Base-by-base conservation (phyloP, 2,329 filamentous ascomycete species). In the Tricladium varicosporioides region DNA sequence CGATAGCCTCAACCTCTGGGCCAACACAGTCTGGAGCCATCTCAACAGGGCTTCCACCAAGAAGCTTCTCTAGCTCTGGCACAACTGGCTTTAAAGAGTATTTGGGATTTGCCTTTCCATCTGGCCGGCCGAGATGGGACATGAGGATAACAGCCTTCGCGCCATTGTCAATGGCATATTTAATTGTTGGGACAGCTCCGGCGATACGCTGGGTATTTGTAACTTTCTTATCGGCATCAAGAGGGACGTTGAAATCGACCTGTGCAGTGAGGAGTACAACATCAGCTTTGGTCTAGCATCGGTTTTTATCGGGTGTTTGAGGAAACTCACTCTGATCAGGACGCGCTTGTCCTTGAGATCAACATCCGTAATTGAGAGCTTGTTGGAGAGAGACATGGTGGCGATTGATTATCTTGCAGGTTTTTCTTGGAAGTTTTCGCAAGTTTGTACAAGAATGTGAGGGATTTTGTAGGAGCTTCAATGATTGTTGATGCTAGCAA, bases 221-320 rank as follows among this genome's bases (percentile, higher is more conserved):
- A 76, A 99, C 85, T 56, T 95, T 92, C 80, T 92, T 95, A 74
- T 94, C 82, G 67, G 81, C 84, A 74, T 99, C 92, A 72, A 99
- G 91, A 64, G 94, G 94, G 57, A 99, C 95, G 78, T 99, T 99
- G 87, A 99, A 99, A 85, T 99, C 94, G 75, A 99, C 93, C 92
- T 96, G 70, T 51, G 62, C 59, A 27, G 10, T 27, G 9, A 22
- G 36, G 14, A 36, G 57, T 58, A 51, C 50, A 48, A 49, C 5
- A 40, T 47, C 44, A 22, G 44, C 33, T 22, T 19, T 19, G 47
- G 5, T 53, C 31, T 59, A 44, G 45, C 40, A 45, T 50, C 19
- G 18, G 2, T 33, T 47, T 22, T 14, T 7, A 5, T 48, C 15
- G 5, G 44, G 31, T 45, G 15, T 42, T 47, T 31, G 43, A 7